Conservation (phyloP, 2,329 filamentous ascomycete genomes). For the Botrytis hyacinthi region DNA sequence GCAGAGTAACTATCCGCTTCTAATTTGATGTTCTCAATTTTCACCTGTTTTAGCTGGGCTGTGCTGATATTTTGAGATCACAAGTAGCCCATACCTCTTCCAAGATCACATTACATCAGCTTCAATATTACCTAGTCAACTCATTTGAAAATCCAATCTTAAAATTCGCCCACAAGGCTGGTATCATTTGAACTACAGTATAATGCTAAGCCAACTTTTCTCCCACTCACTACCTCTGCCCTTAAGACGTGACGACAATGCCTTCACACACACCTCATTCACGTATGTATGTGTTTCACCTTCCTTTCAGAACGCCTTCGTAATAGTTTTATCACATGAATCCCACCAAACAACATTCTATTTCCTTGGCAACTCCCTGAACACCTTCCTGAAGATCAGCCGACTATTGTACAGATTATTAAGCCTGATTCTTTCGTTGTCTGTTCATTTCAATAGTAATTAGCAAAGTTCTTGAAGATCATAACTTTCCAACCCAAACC, state of each 20-base stretch:
- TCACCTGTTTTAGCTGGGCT: background rate
- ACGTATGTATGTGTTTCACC: background rate
- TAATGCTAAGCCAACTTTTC: background rate
- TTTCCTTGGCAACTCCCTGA: conserved; percentile 46
- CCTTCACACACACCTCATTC: background rate
- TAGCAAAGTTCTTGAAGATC: background rate
- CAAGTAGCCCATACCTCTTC: background rate
- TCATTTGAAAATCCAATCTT: background rate
- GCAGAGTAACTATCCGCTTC: background rate
- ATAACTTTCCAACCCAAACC: background rate
- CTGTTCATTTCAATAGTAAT: conserved; percentile 36
- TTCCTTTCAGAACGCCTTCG: background rate
- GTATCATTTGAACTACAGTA: background rate
- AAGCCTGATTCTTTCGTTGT: conserved; percentile 89
- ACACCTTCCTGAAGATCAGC: conserved; percentile 87
- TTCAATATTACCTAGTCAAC: background rate
- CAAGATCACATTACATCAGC: background rate
- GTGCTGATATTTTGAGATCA: background rate
- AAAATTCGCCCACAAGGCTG: background rate
- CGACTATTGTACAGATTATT: conserved; percentile 87
- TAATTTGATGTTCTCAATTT: background rate
- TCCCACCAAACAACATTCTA: conserved; percentile 22
- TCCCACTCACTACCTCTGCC: background rate
- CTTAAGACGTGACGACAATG: background rate
- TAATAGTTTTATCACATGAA: too few relatives aligned